Conservation (phyloP, 2,329 filamentous ascomycete genomes). For the Huntiella abstrusa region DNA sequence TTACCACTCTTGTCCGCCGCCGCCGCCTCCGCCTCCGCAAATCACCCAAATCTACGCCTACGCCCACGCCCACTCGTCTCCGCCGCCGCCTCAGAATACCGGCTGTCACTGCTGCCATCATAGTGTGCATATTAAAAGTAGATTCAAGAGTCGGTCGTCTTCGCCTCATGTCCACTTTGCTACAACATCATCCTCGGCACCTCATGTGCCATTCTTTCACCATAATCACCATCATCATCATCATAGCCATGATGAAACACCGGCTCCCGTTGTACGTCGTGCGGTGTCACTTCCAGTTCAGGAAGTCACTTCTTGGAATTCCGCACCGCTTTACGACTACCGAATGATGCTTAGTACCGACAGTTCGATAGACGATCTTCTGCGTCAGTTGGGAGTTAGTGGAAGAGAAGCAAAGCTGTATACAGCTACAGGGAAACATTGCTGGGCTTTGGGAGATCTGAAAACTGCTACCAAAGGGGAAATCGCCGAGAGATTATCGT, state of each 20-base stretch:
- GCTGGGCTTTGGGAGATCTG: slow-evolving; percentile 1
- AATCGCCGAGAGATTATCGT: not conserved
- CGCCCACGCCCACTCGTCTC: no score
- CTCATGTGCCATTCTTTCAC: not conserved
- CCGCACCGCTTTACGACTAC: not conserved
- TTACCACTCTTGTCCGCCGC: no score
- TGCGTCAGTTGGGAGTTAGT: not conserved
- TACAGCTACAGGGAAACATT: not conserved
- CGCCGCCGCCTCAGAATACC: no score
- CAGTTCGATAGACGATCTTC: not conserved
- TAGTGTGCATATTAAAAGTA: no score
- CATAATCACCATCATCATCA: not conserved
- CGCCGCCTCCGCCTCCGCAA: no score
- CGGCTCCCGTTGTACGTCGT: not conserved
- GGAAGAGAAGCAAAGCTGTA: slow-evolving; percentile 1
- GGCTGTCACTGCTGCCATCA: no score
- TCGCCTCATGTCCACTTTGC: not conserved
- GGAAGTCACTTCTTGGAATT: slow-evolving; percentile 1
- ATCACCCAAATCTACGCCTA: no score
- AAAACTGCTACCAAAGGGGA: not conserved
- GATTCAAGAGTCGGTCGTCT: no score
- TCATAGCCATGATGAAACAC: not conserved
- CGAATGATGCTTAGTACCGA: not conserved
- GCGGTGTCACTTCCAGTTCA: slow-evolving; percentile 1
- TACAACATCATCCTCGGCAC: not conserved